These are phyloP conservation scores for Trichoderma gracile DNA, from an alignment of 2,329 filamentous ascomycete species.

Conservation along the genomic window DNA sequence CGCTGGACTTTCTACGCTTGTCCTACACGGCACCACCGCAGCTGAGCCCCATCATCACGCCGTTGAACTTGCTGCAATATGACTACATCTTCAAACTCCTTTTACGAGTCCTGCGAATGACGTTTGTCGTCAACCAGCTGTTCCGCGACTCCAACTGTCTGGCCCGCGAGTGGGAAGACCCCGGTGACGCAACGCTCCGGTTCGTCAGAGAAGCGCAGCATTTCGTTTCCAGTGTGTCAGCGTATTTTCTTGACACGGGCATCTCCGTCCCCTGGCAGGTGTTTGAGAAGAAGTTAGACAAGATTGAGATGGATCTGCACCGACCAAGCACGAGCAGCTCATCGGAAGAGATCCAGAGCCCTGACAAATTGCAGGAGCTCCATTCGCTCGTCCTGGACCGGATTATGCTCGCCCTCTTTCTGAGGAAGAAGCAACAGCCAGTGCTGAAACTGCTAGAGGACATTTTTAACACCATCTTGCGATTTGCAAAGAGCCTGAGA, in stretches of 20 bases:
- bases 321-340: slow-evolving; percentile 42
- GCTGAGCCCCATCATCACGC: slow-evolving; percentile 72
- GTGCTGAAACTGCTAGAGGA: slow-evolving; percentile 73
- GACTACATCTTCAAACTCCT: slow-evolving; percentile 82
- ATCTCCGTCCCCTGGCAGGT: slow-evolving; percentile 71
- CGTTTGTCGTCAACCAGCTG: slow-evolving; percentile 70
- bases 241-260: slow-evolving; percentile 79
- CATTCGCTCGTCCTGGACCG: slow-evolving; percentile 74
- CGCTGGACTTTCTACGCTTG: slow-evolving; percentile 88
- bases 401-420: slow-evolving; percentile 71
- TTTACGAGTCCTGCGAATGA: slow-evolving; percentile 74
- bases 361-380: slow-evolving; percentile 65
- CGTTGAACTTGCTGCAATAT: slow-evolving; percentile 71
- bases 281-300: slow-evolving; percentile 67
- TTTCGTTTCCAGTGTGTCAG: slow-evolving; percentile 70
- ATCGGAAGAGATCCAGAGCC: slow-evolving; percentile 48
- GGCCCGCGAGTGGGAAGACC: slow-evolving; percentile 39
- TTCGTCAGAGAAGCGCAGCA: slow-evolving; percentile 79
- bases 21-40: slow-evolving; percentile 77
- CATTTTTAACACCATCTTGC: slow-evolving; percentile 71
- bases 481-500: slow-evolving; percentile 61
- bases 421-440: slow-evolving; percentile 73
- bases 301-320: slow-evolving; percentile 59
- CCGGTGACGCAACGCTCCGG: slow-evolving; percentile 48
- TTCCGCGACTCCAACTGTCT: slow-evolving; percentile 56